Evolutionary conservation across 1,139 yeast species (phyloP), one percentile per base, ranked within the genome.

Genomic region (Taphrina wiesneri): DNA sequence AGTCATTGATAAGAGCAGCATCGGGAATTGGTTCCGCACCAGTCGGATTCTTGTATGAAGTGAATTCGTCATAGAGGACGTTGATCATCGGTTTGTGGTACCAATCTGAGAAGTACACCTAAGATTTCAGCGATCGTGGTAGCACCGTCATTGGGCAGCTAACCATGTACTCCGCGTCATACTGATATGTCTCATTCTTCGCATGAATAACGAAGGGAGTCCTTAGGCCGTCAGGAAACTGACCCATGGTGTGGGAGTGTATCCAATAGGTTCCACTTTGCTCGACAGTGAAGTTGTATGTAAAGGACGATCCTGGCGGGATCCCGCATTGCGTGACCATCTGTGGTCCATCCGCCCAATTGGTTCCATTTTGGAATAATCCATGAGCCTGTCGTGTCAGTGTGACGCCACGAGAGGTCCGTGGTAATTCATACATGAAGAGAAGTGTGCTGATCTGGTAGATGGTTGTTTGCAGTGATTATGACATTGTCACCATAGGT

Each of bases 21-120:
- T 72, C 71, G 1, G 98, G 98, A 72, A 92, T 85, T 52, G 98
- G 98, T 77, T 92, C 98, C 41, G 97, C 97, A 70, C 98, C 98
- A 4, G 97, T 89, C 56, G 98, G 98, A 77, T 92, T 92, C 78
- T 82, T 87, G 70, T 87, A 77, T 70, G 80, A 83, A 78, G 90
- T 75, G 78, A 91, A 91, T 34, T 56, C 57, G 54, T 69, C 68
- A 21, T 74, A 72, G 69, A 82, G 77, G 71, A 74, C 81, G 56
- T 81, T 81, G 28, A 45, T 45, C 54, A 86, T 80, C 63, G 80
- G 77, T 43, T 83, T 80, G 75, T 90, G 96, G 77, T 92, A 92
- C 95, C 96, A 91, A 72, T 92, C 98, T 54, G 87, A 79, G 49
- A 67, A 34, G 36, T 56, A 56, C 11, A 66, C 46, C 43, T 52